A percentile compares a stretch with the other conserved stretches of the same genome.
Evolutionary conservation across 768 basidiomycete species (phyloP).

Genomic region (Sarcodon aspratus): DNA sequence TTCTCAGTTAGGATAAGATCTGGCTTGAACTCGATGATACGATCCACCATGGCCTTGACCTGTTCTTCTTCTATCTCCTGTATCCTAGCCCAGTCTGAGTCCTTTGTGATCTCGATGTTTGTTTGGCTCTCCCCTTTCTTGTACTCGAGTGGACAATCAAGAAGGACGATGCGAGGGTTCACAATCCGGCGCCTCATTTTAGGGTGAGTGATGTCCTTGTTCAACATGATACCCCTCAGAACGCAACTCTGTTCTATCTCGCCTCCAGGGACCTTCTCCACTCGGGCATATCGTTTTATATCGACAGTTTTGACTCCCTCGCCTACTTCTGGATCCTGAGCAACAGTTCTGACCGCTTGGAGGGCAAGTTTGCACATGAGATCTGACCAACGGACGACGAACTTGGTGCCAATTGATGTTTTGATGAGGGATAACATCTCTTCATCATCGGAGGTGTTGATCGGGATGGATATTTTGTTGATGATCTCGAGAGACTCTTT

Average conservation of each 20-base stretch:
- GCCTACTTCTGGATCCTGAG: slow-evolving; percentile 45
- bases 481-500: slow-evolving; percentile 87
- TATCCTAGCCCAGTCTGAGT: slow-evolving; percentile 85
- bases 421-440: slow-evolving; percentile 97
- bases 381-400: slow-evolving; percentile 91
- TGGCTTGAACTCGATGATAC: slow-evolving; percentile 87
- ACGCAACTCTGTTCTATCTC: slow-evolving; percentile 92
- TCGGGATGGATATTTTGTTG: slow-evolving; percentile 78
- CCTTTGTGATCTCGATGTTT: slow-evolving; percentile 95
- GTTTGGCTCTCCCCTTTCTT: slow-evolving; percentile 99
- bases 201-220: slow-evolving; percentile 98
- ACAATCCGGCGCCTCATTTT: slow-evolving; percentile 88
- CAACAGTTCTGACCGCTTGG: slow-evolving; percentile 83
- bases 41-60: slow-evolving; percentile 76
- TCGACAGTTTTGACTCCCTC: slow-evolving; percentile 77
- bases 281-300: slow-evolving; percentile 95
- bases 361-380: slow-evolving; percentile 95
- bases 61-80: slow-evolving; percentile 97
- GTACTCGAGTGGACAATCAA: slow-evolving; percentile 96
- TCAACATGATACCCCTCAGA: slow-evolving; percentile 86
- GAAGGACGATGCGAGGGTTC: slow-evolving; percentile 78
- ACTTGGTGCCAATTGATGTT: slow-evolving; percentile 97
- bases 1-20: slow-evolving; percentile 96
- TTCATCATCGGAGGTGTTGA: slow-evolving; percentile 72
- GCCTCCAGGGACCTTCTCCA: slow-evolving; percentile 96